These are phyloP conservation scores for Fusarium annulatum DNA, from an alignment of 2,329 filamentous ascomycete genomes.

Conservation along the genomic window DNA sequence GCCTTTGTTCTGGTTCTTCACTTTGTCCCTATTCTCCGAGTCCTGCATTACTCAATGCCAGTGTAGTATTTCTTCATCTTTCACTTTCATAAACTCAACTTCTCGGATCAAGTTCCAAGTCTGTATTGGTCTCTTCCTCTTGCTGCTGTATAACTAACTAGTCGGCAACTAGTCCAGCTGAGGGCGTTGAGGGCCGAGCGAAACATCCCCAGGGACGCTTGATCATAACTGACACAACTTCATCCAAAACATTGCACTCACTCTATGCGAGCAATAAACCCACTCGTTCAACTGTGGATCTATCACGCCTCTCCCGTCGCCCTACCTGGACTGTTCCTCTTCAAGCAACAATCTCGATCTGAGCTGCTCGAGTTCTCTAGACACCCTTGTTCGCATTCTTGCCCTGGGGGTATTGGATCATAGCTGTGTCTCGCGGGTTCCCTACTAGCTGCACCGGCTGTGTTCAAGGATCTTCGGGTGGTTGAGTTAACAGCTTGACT, in stretches of 20 bases:
- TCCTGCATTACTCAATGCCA: neutral
- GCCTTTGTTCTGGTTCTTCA: conserved; percentile 26
- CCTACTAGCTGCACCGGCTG: conserved; percentile 44
- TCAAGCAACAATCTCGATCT: conserved; percentile 44
- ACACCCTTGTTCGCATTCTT: conserved; percentile 49
- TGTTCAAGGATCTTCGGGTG: conserved; percentile 47
- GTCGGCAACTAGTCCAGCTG: conserved; percentile 28
- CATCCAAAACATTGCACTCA: conserved; percentile 32
- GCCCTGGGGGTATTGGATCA: conserved; percentile 39
- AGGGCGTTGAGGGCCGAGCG: conserved; percentile 34
- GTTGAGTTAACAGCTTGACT: conserved; percentile 50
- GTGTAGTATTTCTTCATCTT: neutral
- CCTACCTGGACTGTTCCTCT: conserved; percentile 31
- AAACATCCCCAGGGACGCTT: conserved; percentile 39
- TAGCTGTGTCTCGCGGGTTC: conserved; percentile 51
- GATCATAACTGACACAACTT: conserved; percentile 35
- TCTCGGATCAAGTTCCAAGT: conserved; percentile 15
- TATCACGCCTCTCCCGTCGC: conserved; percentile 45
- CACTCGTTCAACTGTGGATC: conserved; percentile 40
- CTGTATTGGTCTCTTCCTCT: conserved; percentile 8
- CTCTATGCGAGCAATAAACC: conserved; percentile 44
- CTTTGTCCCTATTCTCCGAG: conserved; percentile 10
- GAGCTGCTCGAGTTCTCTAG: conserved; percentile 6
- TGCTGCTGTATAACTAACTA: conserved; percentile 31
- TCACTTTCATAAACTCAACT: neutral